Percentiles rank a stretch among this genome's conserved stretches.
Evolutionary conservation across 139 green algal genomes (phyloP).

Genomic region (Chlorella sorokiniana): DNA sequence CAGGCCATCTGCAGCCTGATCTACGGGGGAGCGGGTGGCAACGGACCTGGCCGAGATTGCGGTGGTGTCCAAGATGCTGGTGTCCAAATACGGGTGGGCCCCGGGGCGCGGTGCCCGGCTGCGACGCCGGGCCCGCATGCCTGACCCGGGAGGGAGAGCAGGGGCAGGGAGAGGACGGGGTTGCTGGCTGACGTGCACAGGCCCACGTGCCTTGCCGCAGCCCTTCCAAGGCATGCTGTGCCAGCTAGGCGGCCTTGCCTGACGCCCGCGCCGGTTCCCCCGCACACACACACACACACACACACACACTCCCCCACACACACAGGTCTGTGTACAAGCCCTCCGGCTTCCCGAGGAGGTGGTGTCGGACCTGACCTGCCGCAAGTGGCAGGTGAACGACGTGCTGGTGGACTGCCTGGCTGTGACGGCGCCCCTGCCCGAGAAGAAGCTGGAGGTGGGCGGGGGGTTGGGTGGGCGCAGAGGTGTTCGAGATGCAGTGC

Average conservation of each 20-base stretch:
- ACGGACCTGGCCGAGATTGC: slow-evolving; percentile 75
- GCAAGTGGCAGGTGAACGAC: slow-evolving; percentile 63
- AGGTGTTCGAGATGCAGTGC: too few species aligned
- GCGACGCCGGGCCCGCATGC: neutral
- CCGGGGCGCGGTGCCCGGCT: neutral
- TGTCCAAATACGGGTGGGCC: slow-evolving; percentile 57
- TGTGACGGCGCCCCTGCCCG: slow-evolving; percentile 48
- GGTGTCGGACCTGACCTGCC: slow-evolving; percentile 46
- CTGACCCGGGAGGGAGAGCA: neutral
- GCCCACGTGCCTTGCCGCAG: too few species aligned
- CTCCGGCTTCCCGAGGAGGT: slow-evolving; percentile 14
- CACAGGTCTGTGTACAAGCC: slow-evolving; percentile 16
- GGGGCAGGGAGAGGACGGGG: too few species aligned
- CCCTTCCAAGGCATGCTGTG: too few species aligned
- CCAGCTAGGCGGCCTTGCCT: neutral
- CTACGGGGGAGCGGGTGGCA: slow-evolving; percentile 51
- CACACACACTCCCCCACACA: neutral
- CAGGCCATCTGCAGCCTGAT: slow-evolving; percentile 62
- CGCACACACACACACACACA: neutral
- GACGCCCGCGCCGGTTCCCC: too few species aligned
- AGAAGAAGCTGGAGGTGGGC: slow-evolving; percentile 51
- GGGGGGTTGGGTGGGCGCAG: neutral
- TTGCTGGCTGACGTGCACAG: too few species aligned
- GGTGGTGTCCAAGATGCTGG: slow-evolving; percentile 60
- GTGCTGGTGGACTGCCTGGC: slow-evolving; percentile 56